Base-by-base conservation (phyloP, 2,329 filamentous ascomycete genomes). In the Xylariomycetidae sp. region DNA sequence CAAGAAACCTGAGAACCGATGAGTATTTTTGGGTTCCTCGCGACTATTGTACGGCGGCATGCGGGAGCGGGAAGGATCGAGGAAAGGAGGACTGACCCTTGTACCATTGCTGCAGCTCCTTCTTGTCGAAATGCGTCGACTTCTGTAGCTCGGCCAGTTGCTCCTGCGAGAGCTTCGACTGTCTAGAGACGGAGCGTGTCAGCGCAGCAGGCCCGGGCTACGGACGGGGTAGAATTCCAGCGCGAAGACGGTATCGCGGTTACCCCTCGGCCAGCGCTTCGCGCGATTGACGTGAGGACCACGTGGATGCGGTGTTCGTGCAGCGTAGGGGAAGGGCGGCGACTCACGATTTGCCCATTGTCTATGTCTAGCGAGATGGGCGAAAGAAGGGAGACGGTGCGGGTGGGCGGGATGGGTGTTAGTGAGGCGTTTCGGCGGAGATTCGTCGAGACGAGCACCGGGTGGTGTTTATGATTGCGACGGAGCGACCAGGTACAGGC, bases 41-140 rank as follows among this genome's bases (percentile, higher is more conserved):
- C n/a, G n/a, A n/a, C 17, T 12, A 24, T 26, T 43, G 32, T 43
- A 39, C 40, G 16, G 28, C 4, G 19, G 14, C n/a, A 27, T 19
- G n/a, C 10, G 25, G 19, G n/a, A 24, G 20, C 5, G 4, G n/a
- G 5, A 12, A 16, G 27, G 24, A 24, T 15, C 20, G 10, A n/a
- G n/a, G n/a, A n/a, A n/a, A 19, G 10, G 33, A 19, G 23, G 29
- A 33, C 78, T 45, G 64, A 95, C 92, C 92, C 75, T 96, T 96
- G 67, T 98, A 96, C 92, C 92, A 98, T 79, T 96, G 90, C 63
- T 98, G 92, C 59, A 98, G 66, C 66, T 98, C 92, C 72, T 96
- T 96, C 81, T 95, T 95, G 66, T 98, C 92, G 58, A 98, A 98
- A 65, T 96, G 88, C 45, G 92, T 98, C 40, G 88, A 88, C 70